Percentiles rank a stretch among this genome's conserved stretches.
Evolutionary conservation across 352 stramenopile species (phyloP).

Genomic region (Globisporangium sylvaticum): DNA sequence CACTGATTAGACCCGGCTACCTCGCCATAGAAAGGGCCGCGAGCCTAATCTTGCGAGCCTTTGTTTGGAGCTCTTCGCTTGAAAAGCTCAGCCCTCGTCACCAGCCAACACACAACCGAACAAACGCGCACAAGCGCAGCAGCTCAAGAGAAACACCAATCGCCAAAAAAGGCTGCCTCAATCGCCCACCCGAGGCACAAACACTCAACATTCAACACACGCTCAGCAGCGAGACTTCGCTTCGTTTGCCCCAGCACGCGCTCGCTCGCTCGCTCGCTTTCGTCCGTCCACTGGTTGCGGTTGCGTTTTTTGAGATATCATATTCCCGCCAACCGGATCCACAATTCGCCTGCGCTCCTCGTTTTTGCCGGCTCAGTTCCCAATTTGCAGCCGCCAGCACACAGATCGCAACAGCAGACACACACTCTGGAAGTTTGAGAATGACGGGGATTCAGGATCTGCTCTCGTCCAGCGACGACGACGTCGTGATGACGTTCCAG

Average conservation of each 20-base stretch:
- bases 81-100: not conserved
- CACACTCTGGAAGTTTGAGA: not conserved
- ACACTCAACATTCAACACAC: not conserved
- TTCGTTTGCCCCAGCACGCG: not conserved
- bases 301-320: slow-evolving; percentile 10
- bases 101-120: not conserved
- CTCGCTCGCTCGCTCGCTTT: no score
- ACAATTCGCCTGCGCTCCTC: not conserved
- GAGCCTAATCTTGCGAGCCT: not conserved
- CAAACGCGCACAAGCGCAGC: not conserved
- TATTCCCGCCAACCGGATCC: not conserved
- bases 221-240: not conserved
- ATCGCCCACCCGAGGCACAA: not conserved
- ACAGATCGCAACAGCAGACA: not conserved
- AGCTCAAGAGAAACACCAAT: slow-evolving; percentile 2
- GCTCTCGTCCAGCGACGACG: slow-evolving; percentile 11
- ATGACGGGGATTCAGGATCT: slow-evolving; percentile 14
- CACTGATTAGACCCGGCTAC: not conserved
- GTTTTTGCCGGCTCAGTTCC: not conserved
- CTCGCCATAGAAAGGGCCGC: not conserved
- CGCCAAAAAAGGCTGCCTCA: not conserved
- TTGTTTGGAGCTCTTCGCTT: not conserved
- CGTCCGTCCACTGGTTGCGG: not conserved
- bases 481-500: slow-evolving; percentile 7
- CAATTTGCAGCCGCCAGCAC: not conserved